phyloP scores from a whole-genome alignment of 352 stramenopile genomes.

The Globisporangium okanoganense region DNA sequence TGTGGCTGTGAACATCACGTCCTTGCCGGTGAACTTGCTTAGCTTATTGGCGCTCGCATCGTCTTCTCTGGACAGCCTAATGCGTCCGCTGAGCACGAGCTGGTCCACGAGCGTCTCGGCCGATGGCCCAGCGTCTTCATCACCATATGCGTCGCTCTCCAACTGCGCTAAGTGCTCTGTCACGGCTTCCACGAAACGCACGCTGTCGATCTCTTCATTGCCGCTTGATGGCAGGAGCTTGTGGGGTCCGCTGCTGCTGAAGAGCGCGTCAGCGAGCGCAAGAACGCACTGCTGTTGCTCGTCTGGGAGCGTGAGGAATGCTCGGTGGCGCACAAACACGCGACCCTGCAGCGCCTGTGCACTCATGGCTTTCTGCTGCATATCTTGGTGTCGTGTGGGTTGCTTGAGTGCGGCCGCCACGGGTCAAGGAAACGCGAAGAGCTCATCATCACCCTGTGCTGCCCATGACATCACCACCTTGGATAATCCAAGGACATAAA shows the following conservation, averaged over 20 bases:
- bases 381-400: background rate
- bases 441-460: background rate
- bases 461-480: no score
- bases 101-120: background rate
- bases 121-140: background rate
- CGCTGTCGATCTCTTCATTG: background rate
- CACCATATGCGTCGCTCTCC: background rate
- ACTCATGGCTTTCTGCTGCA: background rate
- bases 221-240: background rate
- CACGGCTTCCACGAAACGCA: background rate
- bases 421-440: background rate
- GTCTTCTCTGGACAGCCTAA: background rate
- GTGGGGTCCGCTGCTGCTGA: background rate
- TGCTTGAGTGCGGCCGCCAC: no score
- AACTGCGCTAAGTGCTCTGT: background rate
- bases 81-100: background rate
- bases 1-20: background rate
- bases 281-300: slow-evolving; percentile 4
- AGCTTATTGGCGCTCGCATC: background rate
- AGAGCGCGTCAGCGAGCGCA: background rate
- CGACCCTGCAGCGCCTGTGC: background rate
- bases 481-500: no score
- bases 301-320: slow-evolving; percentile 1
- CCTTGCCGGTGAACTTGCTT: background rate
- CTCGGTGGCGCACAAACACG: slow-evolving; percentile 5